These are phyloP conservation scores for Leishmania arabica DNA, from an alignment of 208 protist genomes.

Conservation along the genomic window DNA sequence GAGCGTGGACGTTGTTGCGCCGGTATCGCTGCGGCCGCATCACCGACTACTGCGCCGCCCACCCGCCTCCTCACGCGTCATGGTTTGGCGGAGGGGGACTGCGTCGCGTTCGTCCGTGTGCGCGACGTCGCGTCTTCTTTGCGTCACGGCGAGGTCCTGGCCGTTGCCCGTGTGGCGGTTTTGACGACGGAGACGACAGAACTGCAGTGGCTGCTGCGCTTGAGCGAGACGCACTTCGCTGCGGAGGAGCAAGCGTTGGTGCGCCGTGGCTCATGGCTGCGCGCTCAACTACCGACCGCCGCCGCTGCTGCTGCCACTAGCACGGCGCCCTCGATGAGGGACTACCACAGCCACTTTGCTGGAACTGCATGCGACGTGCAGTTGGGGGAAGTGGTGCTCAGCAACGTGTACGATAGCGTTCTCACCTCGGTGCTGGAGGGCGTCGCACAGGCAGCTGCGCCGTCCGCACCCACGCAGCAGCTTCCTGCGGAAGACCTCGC, in stretches of 20 bases:
- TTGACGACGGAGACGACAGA: not conserved
- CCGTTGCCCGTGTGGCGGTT: conserved; percentile 14
- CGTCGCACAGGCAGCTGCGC: not conserved
- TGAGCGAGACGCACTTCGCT: conserved; percentile 28
- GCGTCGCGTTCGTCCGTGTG: conserved; percentile 18
- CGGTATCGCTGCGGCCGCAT: not conserved
- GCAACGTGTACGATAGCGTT: conserved; percentile 14
- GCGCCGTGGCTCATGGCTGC: conserved; percentile 29
- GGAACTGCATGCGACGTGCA: not conserved
- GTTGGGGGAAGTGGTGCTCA: conserved; percentile 21
- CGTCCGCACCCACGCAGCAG: conserved; percentile 3
- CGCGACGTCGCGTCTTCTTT: not conserved
- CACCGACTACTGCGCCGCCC: not conserved
- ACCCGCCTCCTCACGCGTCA: not conserved
- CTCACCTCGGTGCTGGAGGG: not conserved
- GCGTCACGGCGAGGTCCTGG: conserved; percentile 21
- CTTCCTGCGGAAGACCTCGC: not conserved
- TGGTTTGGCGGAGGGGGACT: conserved; percentile 6
- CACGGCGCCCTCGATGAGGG: not conserved
- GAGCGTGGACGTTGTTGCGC: not conserved
- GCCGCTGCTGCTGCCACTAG: too few species aligned
- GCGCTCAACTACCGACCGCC: not conserved
- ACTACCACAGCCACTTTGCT: not conserved
- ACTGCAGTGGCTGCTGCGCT: conserved; percentile 27
- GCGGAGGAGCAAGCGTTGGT: conserved; percentile 19